Evolutionary conservation across 2,329 filamentous ascomycete genomes (phyloP).

Genomic region (Fusarium sp.): DNA sequence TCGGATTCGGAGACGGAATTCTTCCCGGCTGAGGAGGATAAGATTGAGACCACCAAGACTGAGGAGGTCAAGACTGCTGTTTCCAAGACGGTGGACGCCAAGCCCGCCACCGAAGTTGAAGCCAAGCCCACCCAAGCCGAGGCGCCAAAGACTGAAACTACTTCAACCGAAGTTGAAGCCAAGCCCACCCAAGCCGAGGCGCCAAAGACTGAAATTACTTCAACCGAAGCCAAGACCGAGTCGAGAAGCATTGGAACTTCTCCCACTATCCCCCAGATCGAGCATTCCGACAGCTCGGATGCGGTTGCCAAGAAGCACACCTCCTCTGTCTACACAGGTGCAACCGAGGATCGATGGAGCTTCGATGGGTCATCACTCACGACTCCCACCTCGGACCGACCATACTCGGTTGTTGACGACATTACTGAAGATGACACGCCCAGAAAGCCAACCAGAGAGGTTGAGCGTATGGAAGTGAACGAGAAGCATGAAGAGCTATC

Average conservation of each 20-base stretch:
- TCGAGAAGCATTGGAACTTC: constrained; percentile 19
- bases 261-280: constrained; percentile 23
- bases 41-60: neutral
- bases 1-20: constrained; percentile 39
- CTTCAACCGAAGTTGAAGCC: neutral
- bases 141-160: neutral
- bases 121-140: constrained; percentile 1
- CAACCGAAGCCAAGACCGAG: constrained; percentile 12
- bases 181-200: constrained; percentile 5
- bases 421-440: constrained; percentile 46
- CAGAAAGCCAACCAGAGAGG: constrained; percentile 41
- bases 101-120: constrained; percentile 7
- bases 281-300: constrained; percentile 44
- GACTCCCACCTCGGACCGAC: constrained; percentile 52
- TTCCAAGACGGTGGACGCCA: neutral
- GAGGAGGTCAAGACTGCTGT: constrained; percentile 10
- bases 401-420: constrained; percentile 47
- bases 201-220: neutral
- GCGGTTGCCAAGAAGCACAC: constrained; percentile 48
- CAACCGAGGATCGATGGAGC: constrained; percentile 51
- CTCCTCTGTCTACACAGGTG: constrained; percentile 52
- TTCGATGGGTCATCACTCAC: constrained; percentile 51
- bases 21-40: constrained; percentile 31
- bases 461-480: constrained; percentile 34
- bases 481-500: constrained; percentile 36